Conservation (phyloP, 2,329 filamentous ascomycete genomes). For the Fusarium armeniacum region DNA sequence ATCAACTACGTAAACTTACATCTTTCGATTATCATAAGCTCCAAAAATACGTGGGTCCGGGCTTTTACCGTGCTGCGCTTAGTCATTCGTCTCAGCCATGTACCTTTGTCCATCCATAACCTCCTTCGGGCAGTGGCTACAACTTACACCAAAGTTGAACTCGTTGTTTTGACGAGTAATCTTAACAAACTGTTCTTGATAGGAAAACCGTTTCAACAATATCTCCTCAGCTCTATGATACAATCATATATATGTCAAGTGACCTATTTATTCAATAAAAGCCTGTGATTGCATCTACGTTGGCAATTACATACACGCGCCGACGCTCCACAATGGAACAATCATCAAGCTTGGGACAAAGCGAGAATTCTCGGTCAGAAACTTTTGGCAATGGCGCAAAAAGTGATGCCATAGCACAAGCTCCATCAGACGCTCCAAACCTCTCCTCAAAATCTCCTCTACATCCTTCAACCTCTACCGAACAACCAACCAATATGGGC, state of each 20-base stretch:
- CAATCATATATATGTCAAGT: slow-evolving; percentile 36
- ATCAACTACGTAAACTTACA: slow-evolving; percentile 45
- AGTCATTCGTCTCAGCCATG: slow-evolving; percentile 42
- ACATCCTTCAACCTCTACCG: slow-evolving; percentile 52
- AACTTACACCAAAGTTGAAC: slow-evolving; percentile 30
- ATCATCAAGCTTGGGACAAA: slow-evolving; percentile 42
- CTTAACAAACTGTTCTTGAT: slow-evolving; percentile 17
- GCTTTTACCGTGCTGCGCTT: slow-evolving; percentile 47
- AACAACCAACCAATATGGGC: slow-evolving; percentile 49
- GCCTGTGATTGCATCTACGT: slow-evolving; percentile 2
- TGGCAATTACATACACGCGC: slow-evolving; percentile 22
- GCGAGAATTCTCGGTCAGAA: slow-evolving; percentile 50
- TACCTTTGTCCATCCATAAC: slow-evolving; percentile 7
- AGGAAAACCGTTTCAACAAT: neutral
- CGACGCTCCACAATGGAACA: slow-evolving; percentile 50
- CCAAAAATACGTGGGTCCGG: slow-evolving; percentile 46
- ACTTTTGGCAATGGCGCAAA: slow-evolving; percentile 49
- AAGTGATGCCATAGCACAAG: slow-evolving; percentile 43
- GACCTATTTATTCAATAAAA: slow-evolving; percentile 26
- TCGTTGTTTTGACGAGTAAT: slow-evolving; percentile 3
- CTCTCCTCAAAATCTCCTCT: slow-evolving; percentile 50
- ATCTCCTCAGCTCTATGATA: slow-evolving; percentile 14
- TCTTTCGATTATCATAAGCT: slow-evolving; percentile 49
- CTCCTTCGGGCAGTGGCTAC: slow-evolving; percentile 8
- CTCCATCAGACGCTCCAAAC: slow-evolving; percentile 38